Base-by-base conservation (phyloP, 2,329 filamentous ascomycete species). In the Nothopassalora personata region DNA sequence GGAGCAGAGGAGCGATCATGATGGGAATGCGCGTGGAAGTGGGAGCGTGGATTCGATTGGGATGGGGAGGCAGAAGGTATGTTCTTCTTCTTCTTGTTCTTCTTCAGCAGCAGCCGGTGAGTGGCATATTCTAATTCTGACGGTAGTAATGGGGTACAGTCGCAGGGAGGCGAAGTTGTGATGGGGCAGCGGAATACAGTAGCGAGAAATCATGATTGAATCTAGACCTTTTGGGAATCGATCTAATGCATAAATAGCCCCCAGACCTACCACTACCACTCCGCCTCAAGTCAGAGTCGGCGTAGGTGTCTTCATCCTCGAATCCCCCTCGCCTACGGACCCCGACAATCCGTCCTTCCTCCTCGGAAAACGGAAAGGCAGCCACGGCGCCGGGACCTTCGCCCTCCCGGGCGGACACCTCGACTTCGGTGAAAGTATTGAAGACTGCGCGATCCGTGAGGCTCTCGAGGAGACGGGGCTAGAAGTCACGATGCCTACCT, bases 321-420 rank as follows among this genome's bases (percentile, higher is more conserved):
- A 51, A 31, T 47, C 52, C 5, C 34, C 50, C 49, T 28, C 15
- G 5, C 43, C n/a, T 66, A 77, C 56, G 74, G 77, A 57, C 11
- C 30, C 30, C 27, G 50, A 62, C 1, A 68, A 73, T 5, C 75
- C 75, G 11, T 72, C 76, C 56, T 77, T 81, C 55, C 63, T 82
- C 34, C 70, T 82, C 58, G 80, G 80, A 50, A 72, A 75, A 61
- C 71, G 80, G 31, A 75, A 76, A 58, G 77, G 77, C 30, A 77
- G 75, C 49, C 76, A 77, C 57, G 80, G 80, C 30, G 72, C 76
- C 55, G 67, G 66, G 10, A 70, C 64, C 10, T 65, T 55, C 28
- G 66, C 67, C 0, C 81, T 90, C 13, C 88, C 89, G 0, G 89
- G 89, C 23, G 90, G 89, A 0, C 88, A 93, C 67, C 80, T 92